Evolutionary conservation across 1,284 basidiomycete species (phyloP).

Genomic region (Moesziomyces globuligerus): DNA sequence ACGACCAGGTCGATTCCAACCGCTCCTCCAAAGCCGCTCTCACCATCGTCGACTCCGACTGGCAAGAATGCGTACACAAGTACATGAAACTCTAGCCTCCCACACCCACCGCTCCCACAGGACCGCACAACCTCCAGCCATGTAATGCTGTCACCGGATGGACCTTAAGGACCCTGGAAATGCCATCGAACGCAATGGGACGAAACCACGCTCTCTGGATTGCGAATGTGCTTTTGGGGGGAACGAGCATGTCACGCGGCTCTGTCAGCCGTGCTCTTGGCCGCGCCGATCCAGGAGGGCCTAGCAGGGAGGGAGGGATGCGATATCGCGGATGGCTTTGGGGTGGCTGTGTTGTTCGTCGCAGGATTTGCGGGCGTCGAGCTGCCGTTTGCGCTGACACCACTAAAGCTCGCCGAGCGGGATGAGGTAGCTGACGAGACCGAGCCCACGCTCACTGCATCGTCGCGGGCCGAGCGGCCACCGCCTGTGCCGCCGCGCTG

Average conservation of each 20-base stretch:
- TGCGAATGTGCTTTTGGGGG: background rate
- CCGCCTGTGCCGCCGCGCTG: slow-evolving; percentile 22
- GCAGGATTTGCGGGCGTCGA: background rate
- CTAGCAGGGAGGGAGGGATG: slow-evolving; percentile 38
- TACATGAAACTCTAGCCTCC: slow-evolving; percentile 38
- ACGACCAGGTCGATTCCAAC: slow-evolving; percentile 14
- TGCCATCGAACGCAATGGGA: too few species aligned
- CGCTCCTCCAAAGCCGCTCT: background rate
- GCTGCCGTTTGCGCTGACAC: slow-evolving; percentile 7
- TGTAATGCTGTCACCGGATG: slow-evolving; percentile 4
- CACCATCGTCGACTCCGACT: slow-evolving; percentile 10
- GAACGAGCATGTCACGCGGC: background rate
- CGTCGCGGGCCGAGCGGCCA: slow-evolving; percentile 8
- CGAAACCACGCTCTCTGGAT: too few species aligned
- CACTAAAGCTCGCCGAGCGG: slow-evolving; percentile 30
- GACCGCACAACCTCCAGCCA: too few species aligned
- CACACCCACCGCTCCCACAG: too few species aligned
- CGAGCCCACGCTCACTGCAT: slow-evolving; percentile 24
- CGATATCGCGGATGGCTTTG: slow-evolving; percentile 1
- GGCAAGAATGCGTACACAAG: slow-evolving; percentile 30
- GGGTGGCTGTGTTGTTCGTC: slow-evolving; percentile 1
- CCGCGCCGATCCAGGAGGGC: slow-evolving; percentile 27
- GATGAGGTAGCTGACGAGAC: slow-evolving; percentile 24
- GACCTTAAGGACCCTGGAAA: too few species aligned
- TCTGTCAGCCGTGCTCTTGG: background rate